These are phyloP conservation scores for Phytopythium delawarense DNA, from an alignment of 352 stramenopile genomes.

Conservation along the genomic window DNA sequence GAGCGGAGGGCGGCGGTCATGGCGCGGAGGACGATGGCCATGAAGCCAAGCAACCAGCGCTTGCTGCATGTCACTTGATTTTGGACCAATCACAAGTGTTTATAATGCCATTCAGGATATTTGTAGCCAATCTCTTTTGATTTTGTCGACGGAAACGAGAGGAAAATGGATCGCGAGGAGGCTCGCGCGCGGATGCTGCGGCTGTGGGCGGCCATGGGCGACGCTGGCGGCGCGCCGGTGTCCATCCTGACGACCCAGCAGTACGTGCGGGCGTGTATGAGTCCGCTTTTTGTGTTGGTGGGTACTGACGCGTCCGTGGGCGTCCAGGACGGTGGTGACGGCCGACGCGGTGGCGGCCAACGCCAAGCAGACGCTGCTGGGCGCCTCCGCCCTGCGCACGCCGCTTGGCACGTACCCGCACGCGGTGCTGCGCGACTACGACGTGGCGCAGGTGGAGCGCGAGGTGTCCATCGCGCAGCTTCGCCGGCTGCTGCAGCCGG, in stretches of 20 bases:
- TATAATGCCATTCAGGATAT: background rate
- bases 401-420: conserved; percentile 61
- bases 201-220: conserved; percentile 37
- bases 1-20: background rate
- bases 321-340: conserved; percentile 40
- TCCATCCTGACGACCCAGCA: conserved; percentile 52
- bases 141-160: background rate
- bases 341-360: conserved; percentile 41
- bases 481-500: conserved; percentile 10
- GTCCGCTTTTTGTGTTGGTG: no score
- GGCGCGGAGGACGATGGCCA: no score
- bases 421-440: conserved; percentile 49
- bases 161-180: conserved; percentile 33
- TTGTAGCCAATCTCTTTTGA: background rate
- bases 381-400: conserved; percentile 43
- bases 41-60: background rate
- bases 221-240: conserved; percentile 10
- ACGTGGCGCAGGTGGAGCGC: conserved; percentile 47
- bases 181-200: conserved; percentile 50
- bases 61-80: background rate
- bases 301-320: background rate
- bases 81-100: conserved; percentile 21
- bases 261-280: conserved; percentile 14
- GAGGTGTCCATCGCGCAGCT: conserved; percentile 28
- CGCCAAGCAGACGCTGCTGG: conserved; percentile 65